Evolutionary conservation across 2,329 filamentous ascomycete genomes (phyloP).

Genomic region (Orbilia brochopaga): DNA sequence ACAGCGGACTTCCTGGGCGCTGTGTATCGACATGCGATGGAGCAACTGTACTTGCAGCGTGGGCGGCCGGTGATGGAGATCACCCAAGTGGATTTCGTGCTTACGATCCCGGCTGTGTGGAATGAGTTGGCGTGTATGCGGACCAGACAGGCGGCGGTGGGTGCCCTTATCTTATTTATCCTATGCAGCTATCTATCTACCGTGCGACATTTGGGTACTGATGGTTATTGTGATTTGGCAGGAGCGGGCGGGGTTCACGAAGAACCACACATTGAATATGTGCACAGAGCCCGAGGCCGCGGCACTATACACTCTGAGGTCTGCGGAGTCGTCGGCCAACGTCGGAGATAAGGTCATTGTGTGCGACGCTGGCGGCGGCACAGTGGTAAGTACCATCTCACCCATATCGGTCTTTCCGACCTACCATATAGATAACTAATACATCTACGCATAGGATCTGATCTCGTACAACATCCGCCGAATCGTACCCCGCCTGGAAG

Average conservation of each 20-base stretch:
- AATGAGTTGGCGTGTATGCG: constrained; percentile 62
- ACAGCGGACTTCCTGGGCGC: constrained; percentile 50
- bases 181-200: not conserved
- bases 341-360: constrained; percentile 62
- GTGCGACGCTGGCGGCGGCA: constrained; percentile 64
- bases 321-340: constrained; percentile 56
- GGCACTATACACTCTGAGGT: constrained; percentile 62
- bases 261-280: constrained; percentile 58
- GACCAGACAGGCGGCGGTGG: constrained; percentile 33
- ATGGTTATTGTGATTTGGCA: constrained; percentile 6
- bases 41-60: constrained; percentile 46
- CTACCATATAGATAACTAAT: not conserved
- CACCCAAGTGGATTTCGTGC: constrained; percentile 70
- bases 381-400: constrained; percentile 89
- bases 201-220: not conserved
- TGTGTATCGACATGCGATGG: constrained; percentile 51
- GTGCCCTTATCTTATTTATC: not conserved
- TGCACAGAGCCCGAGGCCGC: constrained; percentile 65
- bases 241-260: constrained; percentile 46
- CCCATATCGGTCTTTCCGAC: constrained; percentile 70
- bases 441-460: constrained; percentile 58
- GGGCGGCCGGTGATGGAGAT: constrained; percentile 49
- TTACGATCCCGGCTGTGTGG: constrained; percentile 83
- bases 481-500: constrained; percentile 60
- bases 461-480: constrained; percentile 63